Evolutionary conservation across 805 yeast species (phyloP), one percentile per base, ranked within the genome.

Genomic region (Kodamaea hsintzibuensis): DNA sequence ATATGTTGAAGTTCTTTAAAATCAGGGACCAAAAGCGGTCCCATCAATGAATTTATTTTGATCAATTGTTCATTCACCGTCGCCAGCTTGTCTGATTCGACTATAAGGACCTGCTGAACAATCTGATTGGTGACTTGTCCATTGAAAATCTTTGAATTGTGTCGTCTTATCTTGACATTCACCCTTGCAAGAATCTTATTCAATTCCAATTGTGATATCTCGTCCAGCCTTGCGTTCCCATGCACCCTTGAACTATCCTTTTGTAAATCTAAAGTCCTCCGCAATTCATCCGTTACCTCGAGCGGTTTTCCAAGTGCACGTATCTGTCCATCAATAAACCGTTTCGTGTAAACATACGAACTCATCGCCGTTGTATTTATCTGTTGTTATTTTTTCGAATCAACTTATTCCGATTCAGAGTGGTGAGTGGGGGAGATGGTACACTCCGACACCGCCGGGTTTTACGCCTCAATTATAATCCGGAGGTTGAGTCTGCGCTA

Each of bases 81-180:
- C 16, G 57, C 50, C 12, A 73, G 37, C 49, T 70, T 67, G 25
- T 65, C 62, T 37, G 62, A 60, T 52, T 75, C 79, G 44, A 64
- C 55, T 57, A 71, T 70, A 8, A 68, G 39, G 13, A 74, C 60
- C 55, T 75, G 79, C 55, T 68, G 75, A 17, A 67, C 68, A 0
- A 75, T 67, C 50, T 72, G 78, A 53, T 67, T 66, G 3, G 66
- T 61, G n/a, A 70, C 65, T 54, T 74, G 75, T 33, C 62, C 53
- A 25, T 61, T 55, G 61, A 68, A 73, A 42, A 60, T 50, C 48
- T 57, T 61, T 18, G 66, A 55, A 51, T 69, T 67, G 56, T 70
- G 72, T 12, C 75, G 55, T 46, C 62, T 61, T 19, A 68, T 56
- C 44, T 52, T 55, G 16, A 56, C 52, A 50, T 68, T 71, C 47